phyloP scores from a whole-genome alignment of 176 grass and related monocot genomes.

The Hordeum marinum region DNA sequence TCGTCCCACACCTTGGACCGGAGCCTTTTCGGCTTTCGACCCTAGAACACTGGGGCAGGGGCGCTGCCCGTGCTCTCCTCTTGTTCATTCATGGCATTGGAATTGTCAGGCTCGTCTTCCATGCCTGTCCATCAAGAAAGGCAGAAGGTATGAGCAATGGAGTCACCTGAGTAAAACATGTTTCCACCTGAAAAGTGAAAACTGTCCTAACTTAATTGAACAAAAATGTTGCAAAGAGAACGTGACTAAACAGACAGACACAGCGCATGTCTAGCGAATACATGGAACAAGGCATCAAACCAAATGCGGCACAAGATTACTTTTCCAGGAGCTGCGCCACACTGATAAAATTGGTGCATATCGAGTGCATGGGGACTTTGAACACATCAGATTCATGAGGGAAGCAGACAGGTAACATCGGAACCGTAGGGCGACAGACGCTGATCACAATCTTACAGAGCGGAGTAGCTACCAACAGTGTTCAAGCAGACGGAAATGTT shows the following conservation, averaged over 20 bases:
- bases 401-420: background rate
- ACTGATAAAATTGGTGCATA: background rate
- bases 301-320: background rate
- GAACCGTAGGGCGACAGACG: background rate
- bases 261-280: background rate
- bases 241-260: background rate
- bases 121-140: background rate
- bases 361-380: background rate
- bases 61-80: slow-evolving; percentile 16
- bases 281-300: background rate
- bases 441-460: background rate
- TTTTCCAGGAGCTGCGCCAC: background rate
- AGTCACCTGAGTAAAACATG: background rate
- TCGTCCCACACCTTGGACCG: slow-evolving; percentile 29
- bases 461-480: no score
- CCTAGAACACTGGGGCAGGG: background rate
- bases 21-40: background rate
- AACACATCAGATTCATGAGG: background rate
- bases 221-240: background rate
- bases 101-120: background rate
- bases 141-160: background rate
- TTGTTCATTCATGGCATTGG: background rate
- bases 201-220: no score
- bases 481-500: background rate
- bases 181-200: background rate